Base-by-base conservation (phyloP, 352 stramenopile species). In the Globisporangium paddicum region DNA sequence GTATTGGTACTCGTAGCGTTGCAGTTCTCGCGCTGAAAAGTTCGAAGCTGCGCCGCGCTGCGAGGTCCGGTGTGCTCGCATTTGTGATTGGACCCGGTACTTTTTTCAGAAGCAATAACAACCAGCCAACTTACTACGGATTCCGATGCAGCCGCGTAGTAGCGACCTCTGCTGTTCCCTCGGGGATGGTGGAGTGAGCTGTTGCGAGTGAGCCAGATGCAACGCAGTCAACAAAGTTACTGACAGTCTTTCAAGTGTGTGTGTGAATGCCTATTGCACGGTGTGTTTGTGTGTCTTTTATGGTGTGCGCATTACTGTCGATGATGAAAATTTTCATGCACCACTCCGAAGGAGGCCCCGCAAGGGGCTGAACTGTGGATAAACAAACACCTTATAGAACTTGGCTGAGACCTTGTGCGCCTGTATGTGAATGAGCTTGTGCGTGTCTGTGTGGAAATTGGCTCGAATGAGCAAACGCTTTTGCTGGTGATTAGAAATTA, bases 301-400 rank as follows among this genome's bases (percentile, higher is more conserved):
- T 62, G 28, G 38, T 28, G 18, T 61, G 56, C 37, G 41, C 32
- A 30, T 48, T 60, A 73, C n/a, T 81, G 82, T 90, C 87, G 67
- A 87, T 91, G 84, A 94, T 90, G 79, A 77, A 64, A 94, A 66
- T 62, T 67, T 83, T 91, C 80, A 94, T 92, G 84, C 84, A 94
- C 84, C 84, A 94, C 84, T 87, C 84, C 79, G 82, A 92, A 71
- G 59, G 60, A 62, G 21, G 30, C 19, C 67, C 69, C 65, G 51
- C 40, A 68, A 59, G 51, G 66, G 25, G 66, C 53, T 44, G 51
- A 64, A 37, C 62, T 90, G 81, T 87, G 67, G 81, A 90, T 75
- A 76, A 77, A 72, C 60, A 62, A 55, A 74, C 74, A 88, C 81
- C 79, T 76, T 72, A 64, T 28, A 75, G 60, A 67, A 75, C 46